A percentile compares a stretch with the other conserved stretches of the same genome.
Evolutionary conservation across 345 rosid species (phyloP).

Genomic region (Salix exigua): DNA sequence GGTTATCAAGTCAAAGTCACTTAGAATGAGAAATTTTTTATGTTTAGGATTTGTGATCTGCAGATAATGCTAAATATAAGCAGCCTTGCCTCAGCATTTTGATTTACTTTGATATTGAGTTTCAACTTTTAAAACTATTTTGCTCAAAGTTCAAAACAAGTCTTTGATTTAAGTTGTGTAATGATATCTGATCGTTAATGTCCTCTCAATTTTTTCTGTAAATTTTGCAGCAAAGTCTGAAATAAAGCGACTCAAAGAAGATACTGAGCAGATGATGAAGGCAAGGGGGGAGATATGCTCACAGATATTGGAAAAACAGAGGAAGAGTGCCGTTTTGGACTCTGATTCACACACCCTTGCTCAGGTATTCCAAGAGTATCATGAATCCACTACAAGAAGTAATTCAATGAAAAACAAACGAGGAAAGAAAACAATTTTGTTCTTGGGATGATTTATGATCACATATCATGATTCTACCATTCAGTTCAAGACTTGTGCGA

Average conservation of each 20-base stretch:
- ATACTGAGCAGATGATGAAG: slow-evolving; percentile 44
- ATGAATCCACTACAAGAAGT: neutral
- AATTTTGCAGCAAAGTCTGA: slow-evolving; percentile 50
- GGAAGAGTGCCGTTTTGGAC: slow-evolving; percentile 46
- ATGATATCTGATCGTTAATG: neutral
- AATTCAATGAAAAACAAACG: neutral
- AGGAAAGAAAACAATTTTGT: no score
- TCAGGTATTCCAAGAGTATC: slow-evolving; percentile 38
- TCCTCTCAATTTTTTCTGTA: neutral
- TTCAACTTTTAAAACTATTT: neutral
- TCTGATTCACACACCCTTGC: slow-evolving; percentile 55
- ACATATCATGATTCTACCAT: no score
- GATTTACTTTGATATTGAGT: neutral
- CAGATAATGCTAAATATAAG: neutral
- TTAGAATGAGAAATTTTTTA: neutral
- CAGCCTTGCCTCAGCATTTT: neutral
- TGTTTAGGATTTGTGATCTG: neutral
- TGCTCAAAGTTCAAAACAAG: neutral
- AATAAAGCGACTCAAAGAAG: slow-evolving; percentile 42
- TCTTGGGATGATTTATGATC: no score
- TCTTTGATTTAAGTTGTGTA: neutral
- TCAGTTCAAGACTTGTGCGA: no score
- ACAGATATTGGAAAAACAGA: slow-evolving; percentile 52
- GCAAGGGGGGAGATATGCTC: slow-evolving; percentile 57
- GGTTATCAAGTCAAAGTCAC: neutral